Conservation (phyloP, 2,329 filamentous ascomycete species). For the Aureobasidium zeae region DNA sequence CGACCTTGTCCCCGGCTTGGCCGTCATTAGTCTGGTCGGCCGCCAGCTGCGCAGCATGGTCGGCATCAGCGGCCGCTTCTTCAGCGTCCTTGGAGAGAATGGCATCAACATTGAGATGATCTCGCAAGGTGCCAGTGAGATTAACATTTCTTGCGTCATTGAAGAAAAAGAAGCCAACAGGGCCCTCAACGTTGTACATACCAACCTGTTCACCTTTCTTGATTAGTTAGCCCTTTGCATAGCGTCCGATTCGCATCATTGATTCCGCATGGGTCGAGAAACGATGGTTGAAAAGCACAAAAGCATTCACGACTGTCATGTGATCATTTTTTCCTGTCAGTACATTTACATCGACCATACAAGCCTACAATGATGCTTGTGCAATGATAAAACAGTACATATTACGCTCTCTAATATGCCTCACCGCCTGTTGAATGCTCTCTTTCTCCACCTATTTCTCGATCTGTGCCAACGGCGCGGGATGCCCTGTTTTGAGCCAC, state of each 20-base stretch:
- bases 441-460: conserved; percentile 16
- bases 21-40: conserved; percentile 88
- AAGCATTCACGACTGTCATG: too few species aligned
- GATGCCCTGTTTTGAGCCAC: conserved; percentile 58
- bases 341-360: too few species aligned
- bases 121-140: conserved; percentile 94
- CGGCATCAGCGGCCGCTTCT: conserved; percentile 89
- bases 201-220: conserved; percentile 91
- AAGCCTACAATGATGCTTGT: too few species aligned
- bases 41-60: conserved; percentile 96
- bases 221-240: conserved; percentile 43
- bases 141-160: conserved; percentile 98
- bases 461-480: conserved; percentile 35
- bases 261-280: too few species aligned
- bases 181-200: conserved; percentile 93
- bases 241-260: too few species aligned
- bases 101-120: conserved; percentile 99
- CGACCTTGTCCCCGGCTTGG: conserved; percentile 84
- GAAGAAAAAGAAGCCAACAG: conserved; percentile 82
- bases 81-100: conserved; percentile 84
- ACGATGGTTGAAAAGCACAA: too few species aligned
- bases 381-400: background rate
- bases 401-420: too few species aligned
- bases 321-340: too few species aligned
- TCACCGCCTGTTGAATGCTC: too few species aligned